Base-by-base conservation (phyloP, 331 rosid species). In the Telfairia occidentalis region DNA sequence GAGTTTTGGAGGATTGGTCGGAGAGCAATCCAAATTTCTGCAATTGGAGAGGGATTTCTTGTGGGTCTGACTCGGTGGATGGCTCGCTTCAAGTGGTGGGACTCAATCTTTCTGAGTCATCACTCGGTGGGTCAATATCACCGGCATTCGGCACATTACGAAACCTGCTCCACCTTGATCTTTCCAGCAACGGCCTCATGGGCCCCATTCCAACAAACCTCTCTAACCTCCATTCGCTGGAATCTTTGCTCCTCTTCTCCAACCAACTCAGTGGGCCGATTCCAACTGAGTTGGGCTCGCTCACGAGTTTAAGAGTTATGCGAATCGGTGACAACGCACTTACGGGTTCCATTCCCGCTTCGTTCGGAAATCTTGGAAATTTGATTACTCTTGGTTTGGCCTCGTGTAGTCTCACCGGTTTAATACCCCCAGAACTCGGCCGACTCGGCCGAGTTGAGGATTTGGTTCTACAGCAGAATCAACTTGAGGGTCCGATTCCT, bases 161-260 rank as follows among this genome's bases (percentile, higher is more conserved):
- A 75, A 77, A 86, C 87, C 86, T 92, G 79, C 79, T 86, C 83
- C 87, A 77, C 74, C 91, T 92, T 45, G 96, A 92, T 80, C 90
- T 92, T 37, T 90, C 98, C 19, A 76, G 86, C 49, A 92, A 92
- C 89, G 29, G 73, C 75, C 91, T 92, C 77, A 40, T 49, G 29
- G 96, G 96, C 76, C 83, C 91, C 85, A 92, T 92, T 81, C 92
- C 96, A 83, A 82, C 84, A 18, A 81, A 82, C 48, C 88, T 92
- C 69, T 86, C 96, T 1, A 78, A 86, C 75, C 92, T 92, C 67
- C 11, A 83, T 66, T 82, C 83, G 1, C 76, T 92, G 91, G 87
- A 90, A 76, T 82, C 88, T 80, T 60, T 92, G 82, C 86, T 89
- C 10, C 88, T 92, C 52, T 92, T 79, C 75, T 85, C 96, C 18